These are phyloP conservation scores for Penicillium arizonense DNA, from an alignment of 495 filamentous ascomycete species.

Conservation along the genomic window DNA sequence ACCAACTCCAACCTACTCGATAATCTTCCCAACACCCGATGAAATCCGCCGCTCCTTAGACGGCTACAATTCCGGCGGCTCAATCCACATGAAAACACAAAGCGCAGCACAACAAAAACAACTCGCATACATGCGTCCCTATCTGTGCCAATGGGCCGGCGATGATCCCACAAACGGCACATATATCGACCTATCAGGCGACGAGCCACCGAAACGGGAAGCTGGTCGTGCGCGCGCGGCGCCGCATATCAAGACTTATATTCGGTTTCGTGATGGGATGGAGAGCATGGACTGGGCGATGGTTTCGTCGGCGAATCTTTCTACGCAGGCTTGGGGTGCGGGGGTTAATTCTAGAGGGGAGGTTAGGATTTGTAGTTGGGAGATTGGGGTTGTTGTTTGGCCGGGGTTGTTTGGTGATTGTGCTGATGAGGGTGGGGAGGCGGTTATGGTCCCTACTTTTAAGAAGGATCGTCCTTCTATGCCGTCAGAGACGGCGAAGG, in stretches of 20 bases:
- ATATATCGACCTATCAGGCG: constrained; percentile 13
- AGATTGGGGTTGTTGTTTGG: constrained; percentile 85
- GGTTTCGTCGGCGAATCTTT: constrained; percentile 81
- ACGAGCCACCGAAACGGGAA: constrained; percentile 25
- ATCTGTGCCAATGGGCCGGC: constrained; percentile 71
- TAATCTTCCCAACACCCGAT: constrained; percentile 78
- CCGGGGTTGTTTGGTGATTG: constrained; percentile 57
- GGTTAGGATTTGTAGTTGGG: constrained; percentile 75
- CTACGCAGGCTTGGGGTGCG: constrained; percentile 88
- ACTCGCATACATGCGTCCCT: constrained; percentile 66
- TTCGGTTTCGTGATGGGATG: constrained; percentile 59
- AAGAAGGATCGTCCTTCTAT: constrained; percentile 50
- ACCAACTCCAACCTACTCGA: constrained; percentile 39
- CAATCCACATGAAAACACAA: constrained; percentile 79
- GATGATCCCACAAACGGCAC: constrained; percentile 20
- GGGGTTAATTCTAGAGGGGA: constrained; percentile 50
- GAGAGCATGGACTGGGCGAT: constrained; percentile 79
- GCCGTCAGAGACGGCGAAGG: neutral
- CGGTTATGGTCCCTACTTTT: constrained; percentile 70
- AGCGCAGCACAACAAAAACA: constrained; percentile 69
- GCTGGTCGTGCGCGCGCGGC: constrained; percentile 74
- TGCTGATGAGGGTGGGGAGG: constrained; percentile 16
- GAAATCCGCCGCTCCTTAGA: constrained; percentile 79
- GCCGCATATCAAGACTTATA: constrained; percentile 90
- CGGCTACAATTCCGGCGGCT: constrained; percentile 74